Percentiles rank a stretch among this genome's conserved stretches.
Evolutionary conservation across 495 filamentous ascomycete species (phyloP).

Genomic region (Annulohypoxylon bovei): DNA sequence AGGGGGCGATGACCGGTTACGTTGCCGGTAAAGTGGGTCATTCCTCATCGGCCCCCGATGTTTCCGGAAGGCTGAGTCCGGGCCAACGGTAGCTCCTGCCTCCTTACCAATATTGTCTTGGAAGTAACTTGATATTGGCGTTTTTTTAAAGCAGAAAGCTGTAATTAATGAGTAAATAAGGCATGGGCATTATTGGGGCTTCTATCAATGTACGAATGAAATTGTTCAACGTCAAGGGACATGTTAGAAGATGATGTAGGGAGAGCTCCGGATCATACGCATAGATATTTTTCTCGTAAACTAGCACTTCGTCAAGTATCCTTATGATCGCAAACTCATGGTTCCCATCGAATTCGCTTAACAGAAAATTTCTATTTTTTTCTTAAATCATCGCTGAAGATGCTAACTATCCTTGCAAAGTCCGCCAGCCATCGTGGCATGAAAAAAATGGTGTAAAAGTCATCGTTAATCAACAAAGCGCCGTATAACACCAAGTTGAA

Average conservation of each 20-base stretch:
- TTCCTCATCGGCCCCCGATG: neutral
- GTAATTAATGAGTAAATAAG: neutral
- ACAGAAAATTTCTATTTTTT: neutral
- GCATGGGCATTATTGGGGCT: neutral
- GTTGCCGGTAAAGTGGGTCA: neutral
- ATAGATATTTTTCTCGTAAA: too few relatives aligned
- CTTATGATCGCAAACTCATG: too few relatives aligned
- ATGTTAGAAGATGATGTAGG: too few relatives aligned
- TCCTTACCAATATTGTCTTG: neutral
- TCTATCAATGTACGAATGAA: neutral
- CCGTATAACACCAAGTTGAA: conserved; percentile 22
- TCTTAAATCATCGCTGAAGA: neutral
- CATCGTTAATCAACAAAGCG: conserved; percentile 10
- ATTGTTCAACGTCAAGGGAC: too few relatives aligned
- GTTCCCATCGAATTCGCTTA: neutral
- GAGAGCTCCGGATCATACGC: too few relatives aligned
- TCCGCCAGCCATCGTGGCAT: neutral
- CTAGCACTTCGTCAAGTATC: neutral
- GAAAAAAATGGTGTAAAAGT: neutral
- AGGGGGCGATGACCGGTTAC: neutral
- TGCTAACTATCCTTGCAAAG: neutral
- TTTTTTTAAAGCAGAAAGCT: too few relatives aligned
- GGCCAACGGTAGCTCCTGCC: neutral
- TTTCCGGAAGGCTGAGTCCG: conserved; percentile 11
- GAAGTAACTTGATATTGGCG: neutral